Evolutionary conservation across 768 basidiomycete species (phyloP).

Genomic region (Collybiopsis confluens): DNA sequence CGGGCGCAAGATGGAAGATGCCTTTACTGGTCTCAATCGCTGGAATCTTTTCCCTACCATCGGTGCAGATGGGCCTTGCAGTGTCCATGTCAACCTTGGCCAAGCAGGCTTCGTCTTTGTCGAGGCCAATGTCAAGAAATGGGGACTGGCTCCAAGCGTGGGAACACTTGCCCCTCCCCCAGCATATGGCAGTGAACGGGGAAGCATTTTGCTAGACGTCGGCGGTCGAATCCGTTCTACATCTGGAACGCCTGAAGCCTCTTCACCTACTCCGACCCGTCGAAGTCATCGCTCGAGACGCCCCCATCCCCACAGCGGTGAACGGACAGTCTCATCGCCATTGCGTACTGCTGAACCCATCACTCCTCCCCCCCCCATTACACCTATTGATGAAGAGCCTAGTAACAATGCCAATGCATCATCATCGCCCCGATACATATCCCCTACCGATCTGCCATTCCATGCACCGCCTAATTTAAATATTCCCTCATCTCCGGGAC

Average conservation of each 20-base stretch:
- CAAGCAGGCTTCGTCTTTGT: constrained; percentile 99
- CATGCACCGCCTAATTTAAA: constrained; percentile 47
- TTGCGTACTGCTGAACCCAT: constrained; percentile 48
- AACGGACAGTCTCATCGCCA: constrained; percentile 59
- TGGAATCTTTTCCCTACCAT: constrained; percentile 97
- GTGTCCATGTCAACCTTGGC: constrained; percentile 95
- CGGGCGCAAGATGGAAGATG: constrained; percentile 95
- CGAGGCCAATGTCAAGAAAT: constrained; percentile 99
- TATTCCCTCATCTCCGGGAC: constrained; percentile 31
- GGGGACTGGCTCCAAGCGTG: constrained; percentile 96
- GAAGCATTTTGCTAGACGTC: constrained; percentile 91
- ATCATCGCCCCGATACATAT: constrained; percentile 46
- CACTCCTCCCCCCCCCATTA: constrained; percentile 66
- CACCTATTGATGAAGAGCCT: constrained; percentile 68
- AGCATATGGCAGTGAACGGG: constrained; percentile 95
- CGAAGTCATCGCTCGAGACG: constrained; percentile 62
- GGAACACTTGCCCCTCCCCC: constrained; percentile 97
- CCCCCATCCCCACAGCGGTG: constrained; percentile 37
- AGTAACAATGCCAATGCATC: constrained; percentile 47
- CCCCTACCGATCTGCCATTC: constrained; percentile 62
- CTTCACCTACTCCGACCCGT: constrained; percentile 41
- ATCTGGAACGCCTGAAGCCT: constrained; percentile 37
- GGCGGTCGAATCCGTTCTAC: constrained; percentile 53
- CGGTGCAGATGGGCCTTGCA: constrained; percentile 94
- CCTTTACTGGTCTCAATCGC: constrained; percentile 82